A percentile compares a stretch with the other conserved stretches of the same genome.
Evolutionary conservation across 139 green algal species (phyloP).

Genomic region (Chlamydomonas asymmetrica): DNA sequence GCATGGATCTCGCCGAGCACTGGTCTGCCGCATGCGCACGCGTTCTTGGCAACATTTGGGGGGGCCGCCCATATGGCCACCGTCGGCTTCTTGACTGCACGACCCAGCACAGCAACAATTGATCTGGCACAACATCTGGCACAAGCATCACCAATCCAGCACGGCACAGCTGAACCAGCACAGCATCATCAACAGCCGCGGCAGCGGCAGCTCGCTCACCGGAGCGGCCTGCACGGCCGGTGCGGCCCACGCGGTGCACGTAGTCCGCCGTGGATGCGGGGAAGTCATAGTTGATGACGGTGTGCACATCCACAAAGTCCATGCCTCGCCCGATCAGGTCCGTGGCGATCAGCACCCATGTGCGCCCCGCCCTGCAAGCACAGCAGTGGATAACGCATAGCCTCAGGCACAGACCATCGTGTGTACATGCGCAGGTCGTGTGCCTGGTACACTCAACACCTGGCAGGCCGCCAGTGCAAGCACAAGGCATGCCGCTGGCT

Average conservation of each 20-base stretch:
- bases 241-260: conserved; percentile 89
- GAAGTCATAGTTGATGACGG: conserved; percentile 97
- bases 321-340: conserved; percentile 91
- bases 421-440: conserved; percentile 9
- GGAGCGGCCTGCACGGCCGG: conserved; percentile 55
- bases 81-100: no score
- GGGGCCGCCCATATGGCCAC: no score
- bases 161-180: background rate
- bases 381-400: no score
- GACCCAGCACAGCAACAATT: conserved; percentile 9
- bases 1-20: no score
- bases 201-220: conserved; percentile 17
- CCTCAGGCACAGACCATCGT: no score
- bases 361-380: conserved; percentile 59
- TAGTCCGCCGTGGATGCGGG: conserved; percentile 85
- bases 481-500: no score
- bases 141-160: background rate
- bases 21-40: no score
- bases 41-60: no score
- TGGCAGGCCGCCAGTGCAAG: no score
- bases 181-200: no score
- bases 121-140: background rate
- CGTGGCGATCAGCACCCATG: conserved; percentile 93
- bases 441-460: no score
- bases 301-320: conserved; percentile 92